Percentiles rank a stretch among this genome's conserved stretches.
phyloP scores from a whole-genome alignment of 805 yeast species.

The Cyberlindnera mississippiensis region DNA sequence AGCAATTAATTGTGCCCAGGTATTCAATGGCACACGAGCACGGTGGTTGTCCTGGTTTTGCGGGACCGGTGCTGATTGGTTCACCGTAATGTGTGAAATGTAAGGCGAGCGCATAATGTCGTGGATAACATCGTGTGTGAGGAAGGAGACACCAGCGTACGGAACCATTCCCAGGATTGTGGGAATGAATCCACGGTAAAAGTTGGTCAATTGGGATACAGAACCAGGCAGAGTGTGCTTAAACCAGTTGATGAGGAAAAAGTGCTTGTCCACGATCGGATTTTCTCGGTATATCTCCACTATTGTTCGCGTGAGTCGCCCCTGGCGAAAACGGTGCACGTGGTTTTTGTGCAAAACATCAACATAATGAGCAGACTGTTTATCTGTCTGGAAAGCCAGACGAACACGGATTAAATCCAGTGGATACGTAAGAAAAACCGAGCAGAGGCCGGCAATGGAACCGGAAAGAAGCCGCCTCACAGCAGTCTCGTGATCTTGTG shows the following conservation, averaged over 20 bases:
- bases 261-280: conserved; percentile 22
- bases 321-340: conserved; percentile 28
- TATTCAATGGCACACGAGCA: conserved; percentile 61
- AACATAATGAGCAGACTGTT: conserved; percentile 12
- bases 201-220: conserved; percentile 43
- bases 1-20: conserved; percentile 90
- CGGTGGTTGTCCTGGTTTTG: conserved; percentile 21
- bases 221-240: conserved; percentile 20
- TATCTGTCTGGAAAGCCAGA: conserved; percentile 78
- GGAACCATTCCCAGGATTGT: conserved; percentile 96
- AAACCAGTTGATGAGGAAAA: conserved; percentile 20
- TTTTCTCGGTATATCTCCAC: conserved; percentile 25
- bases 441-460: conserved; percentile 80
- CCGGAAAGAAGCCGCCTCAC: conserved; percentile 82
- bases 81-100: conserved; percentile 51
- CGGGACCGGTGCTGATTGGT: conserved; percentile 5
- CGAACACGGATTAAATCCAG: conserved; percentile 86
- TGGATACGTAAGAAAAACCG: conserved; percentile 90
- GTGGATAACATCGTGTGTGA: conserved; percentile 88
- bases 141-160: conserved; percentile 95
- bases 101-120: conserved; percentile 70
- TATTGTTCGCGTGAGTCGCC: conserved; percentile 25
- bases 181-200: conserved; percentile 91
- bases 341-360: conserved; percentile 23
- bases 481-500: conserved; percentile 71